Evolutionary conservation across 75 land plant species (phyloP), one percentile per base, ranked within the genome.

Genomic region (Larix kaempferi): DNA sequence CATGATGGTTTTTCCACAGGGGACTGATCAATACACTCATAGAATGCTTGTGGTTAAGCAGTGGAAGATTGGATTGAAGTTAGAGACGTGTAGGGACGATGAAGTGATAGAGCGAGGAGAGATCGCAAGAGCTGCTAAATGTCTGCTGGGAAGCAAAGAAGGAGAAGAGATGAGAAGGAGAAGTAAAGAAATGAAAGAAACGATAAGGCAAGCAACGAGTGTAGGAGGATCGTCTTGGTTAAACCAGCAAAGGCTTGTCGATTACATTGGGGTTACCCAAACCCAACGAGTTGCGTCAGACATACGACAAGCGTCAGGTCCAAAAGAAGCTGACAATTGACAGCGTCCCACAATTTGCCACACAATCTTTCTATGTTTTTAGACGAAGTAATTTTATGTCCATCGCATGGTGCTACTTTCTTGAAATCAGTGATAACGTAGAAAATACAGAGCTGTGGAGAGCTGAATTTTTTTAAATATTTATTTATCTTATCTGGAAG

Each of bases 191-290:
- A 76, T 82, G 79, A 80, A 73, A 78, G 65, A 77, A 5, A 74
- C 77, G 25, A 80, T 82, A 39, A 57, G 33, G 57, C 80, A 82
- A n/a, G 86, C 91, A 3, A 71, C 76, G 3, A 75, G 49, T n/a
- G 55, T 75, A 16, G 84, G 86, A 57, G 91, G 91, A 33, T 75
- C 82, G 14, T 86, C 91, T 3, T 76, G 78, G 37, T 12, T 17
- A 14, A 81, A 83, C 55, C 56, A 84, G 26, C 62, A 57, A 29
- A 77, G 59, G 10, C 81, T 86, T 67, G 76, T 80, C 14, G 60
- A 77, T 13, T 41, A 65, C 39, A 44, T 64, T 64, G 37, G 15
- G 26, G 27, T 25, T 15, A 27, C 16, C 14, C 5, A 0, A 33
- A 64, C 14, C 37, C 16, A 64, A 64, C 1, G 5, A 14, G 19